Conservation (phyloP, 208 protist genomes). For the Novymonas esmeraldas region DNA sequence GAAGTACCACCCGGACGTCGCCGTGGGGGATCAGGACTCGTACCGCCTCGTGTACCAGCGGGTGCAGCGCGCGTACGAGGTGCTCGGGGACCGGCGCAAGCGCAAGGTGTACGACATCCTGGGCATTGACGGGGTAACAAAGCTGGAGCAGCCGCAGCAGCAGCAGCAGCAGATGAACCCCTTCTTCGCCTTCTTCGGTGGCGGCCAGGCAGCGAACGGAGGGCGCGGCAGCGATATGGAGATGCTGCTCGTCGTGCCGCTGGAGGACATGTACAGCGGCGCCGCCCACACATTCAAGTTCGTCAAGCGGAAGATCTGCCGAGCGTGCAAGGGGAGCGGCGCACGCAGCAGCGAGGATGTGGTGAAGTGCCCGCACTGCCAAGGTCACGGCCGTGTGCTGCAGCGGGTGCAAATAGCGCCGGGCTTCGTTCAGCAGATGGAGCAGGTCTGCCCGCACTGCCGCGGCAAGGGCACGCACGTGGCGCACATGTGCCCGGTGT, state of each 20-base stretch:
- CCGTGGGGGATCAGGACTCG: conserved; percentile 39
- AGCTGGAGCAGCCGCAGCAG: conserved; percentile 59
- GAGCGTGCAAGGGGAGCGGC: conserved; percentile 72
- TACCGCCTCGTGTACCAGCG: conserved; percentile 67
- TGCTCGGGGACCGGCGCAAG: conserved; percentile 87
- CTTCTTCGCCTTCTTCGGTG: conserved; percentile 36
- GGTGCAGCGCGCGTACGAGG: conserved; percentile 91
- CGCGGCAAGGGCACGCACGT: conserved; percentile 85
- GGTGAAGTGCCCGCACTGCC: conserved; percentile 61
- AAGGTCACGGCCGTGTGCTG: conserved; percentile 62
- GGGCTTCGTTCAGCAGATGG: conserved; percentile 79
- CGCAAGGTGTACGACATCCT: conserved; percentile 93
- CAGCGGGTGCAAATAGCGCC: conserved; percentile 74
- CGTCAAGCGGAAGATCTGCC: conserved; percentile 89
- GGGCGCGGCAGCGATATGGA: conserved; percentile 50
- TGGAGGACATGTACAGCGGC: conserved; percentile 94
- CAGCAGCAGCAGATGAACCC: conserved; percentile 41
- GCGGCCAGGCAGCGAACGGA: conserved; percentile 35
- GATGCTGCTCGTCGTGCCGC: conserved; percentile 74
- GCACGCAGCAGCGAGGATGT: conserved; percentile 37
- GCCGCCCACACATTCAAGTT: conserved; percentile 72
- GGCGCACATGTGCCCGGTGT: conserved; percentile 75
- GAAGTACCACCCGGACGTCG: conserved; percentile 86
- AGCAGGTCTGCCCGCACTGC: conserved; percentile 89
- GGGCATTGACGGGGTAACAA: conserved; percentile 82